Evolutionary conservation across 108 stramenopile species (phyloP).

Genomic region (Cyclostephanos invisitatus): DNA sequence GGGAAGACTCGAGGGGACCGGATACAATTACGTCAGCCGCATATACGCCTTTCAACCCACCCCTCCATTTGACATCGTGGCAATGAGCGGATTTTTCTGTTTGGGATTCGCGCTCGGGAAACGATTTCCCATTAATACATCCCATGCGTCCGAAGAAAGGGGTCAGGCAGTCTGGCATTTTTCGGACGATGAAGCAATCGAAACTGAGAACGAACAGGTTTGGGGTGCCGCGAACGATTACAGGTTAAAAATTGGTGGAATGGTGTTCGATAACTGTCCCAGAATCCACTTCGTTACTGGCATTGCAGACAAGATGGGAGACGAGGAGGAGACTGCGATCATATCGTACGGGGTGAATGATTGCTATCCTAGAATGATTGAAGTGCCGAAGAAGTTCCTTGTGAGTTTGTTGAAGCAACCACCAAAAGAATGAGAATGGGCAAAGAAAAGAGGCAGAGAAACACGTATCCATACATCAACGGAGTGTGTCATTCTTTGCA

Average conservation of each 20-base stretch:
- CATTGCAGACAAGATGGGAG: conserved; percentile 43
- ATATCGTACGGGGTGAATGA: conserved; percentile 53
- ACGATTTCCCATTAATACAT: not conserved
- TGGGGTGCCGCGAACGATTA: conserved; percentile 35
- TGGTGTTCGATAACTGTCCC: conserved; percentile 31
- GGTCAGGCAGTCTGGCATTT: too few species aligned
- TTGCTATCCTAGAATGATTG: conserved; percentile 54
- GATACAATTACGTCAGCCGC: conserved; percentile 40
- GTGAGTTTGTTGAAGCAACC: conserved; percentile 34
- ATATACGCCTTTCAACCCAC: conserved; percentile 43
- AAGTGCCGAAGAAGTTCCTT: conserved; percentile 41
- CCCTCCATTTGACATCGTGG: conserved; percentile 48
- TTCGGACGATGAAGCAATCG: conserved; percentile 1
- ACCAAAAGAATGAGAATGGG: too few species aligned
- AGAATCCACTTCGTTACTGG: conserved; percentile 49
- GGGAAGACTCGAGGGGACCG: not conserved
- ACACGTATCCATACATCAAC: too few species aligned
- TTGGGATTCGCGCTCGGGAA: conserved; percentile 38
- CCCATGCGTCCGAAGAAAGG: too few species aligned
- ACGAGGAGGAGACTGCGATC: conserved; percentile 42
- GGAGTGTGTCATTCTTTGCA: too few species aligned
- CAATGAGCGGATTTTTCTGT: conserved; percentile 47
- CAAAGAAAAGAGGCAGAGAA: too few species aligned
- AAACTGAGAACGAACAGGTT: conserved; percentile 43
- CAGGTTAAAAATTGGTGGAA: conserved; percentile 23